Conservation (phyloP, 345 rosid genomes). For the Corchorus olitorius region DNA sequence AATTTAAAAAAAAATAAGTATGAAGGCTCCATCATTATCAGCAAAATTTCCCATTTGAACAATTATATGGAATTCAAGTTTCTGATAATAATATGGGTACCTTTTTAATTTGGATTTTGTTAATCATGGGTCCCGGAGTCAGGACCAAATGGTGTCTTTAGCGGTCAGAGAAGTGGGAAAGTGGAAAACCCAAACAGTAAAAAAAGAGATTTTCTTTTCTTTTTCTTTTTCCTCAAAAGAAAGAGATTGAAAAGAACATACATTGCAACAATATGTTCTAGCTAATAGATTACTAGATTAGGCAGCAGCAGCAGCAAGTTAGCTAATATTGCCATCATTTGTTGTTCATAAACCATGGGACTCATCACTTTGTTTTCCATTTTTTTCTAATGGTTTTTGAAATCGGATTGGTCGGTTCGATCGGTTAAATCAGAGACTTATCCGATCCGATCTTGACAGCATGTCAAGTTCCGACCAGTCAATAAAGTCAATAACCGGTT, state of each 20-base stretch:
- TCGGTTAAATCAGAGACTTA: too few species aligned
- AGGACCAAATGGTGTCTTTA: constrained; percentile 39
- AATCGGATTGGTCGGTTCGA: too few species aligned
- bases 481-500: too few species aligned
- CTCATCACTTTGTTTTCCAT: too few species aligned
- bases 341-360: too few species aligned
- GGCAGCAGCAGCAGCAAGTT: background rate
- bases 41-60: background rate
- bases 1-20: background rate
- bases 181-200: constrained; percentile 58
- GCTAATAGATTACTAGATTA: background rate
- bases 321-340: too few species aligned
- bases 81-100: background rate
- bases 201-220: constrained; percentile 33
- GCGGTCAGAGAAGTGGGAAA: constrained; percentile 73
- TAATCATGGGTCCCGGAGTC: constrained; percentile 26
- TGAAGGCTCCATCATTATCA: constrained; percentile 15
- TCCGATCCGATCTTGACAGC: too few species aligned
- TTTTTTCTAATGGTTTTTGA: too few species aligned
- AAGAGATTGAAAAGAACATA: constrained; percentile 14
- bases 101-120: background rate
- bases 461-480: too few species aligned
- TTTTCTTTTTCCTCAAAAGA: constrained; percentile 20
- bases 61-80: background rate
- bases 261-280: background rate